Conservation (phyloP, 1,139 yeast species). For the Yamadazyma oceani region DNA sequence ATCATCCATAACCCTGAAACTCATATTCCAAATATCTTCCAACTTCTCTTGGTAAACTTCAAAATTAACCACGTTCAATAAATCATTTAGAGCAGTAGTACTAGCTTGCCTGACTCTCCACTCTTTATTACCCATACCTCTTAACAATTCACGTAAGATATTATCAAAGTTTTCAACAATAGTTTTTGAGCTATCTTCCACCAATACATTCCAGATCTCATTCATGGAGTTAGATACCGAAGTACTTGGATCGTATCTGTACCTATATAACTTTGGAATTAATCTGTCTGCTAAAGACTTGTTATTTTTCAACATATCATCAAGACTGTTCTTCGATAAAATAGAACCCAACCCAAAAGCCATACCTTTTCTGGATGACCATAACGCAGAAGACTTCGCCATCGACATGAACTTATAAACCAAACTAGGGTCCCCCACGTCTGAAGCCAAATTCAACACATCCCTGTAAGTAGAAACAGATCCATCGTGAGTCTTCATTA, state of each 20-base stretch:
- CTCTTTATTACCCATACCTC: constrained; percentile 76
- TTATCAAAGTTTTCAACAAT: constrained; percentile 53
- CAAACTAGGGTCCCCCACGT: constrained; percentile 92
- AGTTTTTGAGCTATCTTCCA: constrained; percentile 58
- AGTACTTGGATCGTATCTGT: constrained; percentile 79
- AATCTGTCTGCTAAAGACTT: constrained; percentile 55
- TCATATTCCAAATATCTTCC: constrained; percentile 81
- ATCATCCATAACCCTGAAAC: constrained; percentile 89
- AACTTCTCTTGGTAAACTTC: constrained; percentile 53
- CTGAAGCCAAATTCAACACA: constrained; percentile 82
- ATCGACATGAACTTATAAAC: constrained; percentile 93
- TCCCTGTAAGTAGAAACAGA: constrained; percentile 88
- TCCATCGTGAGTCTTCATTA: constrained; percentile 76
- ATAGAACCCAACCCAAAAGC: constrained; percentile 92
- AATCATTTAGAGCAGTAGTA: constrained; percentile 68
- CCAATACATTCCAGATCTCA: constrained; percentile 80
- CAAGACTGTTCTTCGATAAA: constrained; percentile 74
- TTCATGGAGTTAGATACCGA: constrained; percentile 81
- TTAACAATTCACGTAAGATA: constrained; percentile 65
- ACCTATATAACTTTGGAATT: constrained; percentile 81
- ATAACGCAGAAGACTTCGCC: constrained; percentile 82
- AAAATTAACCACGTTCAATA: constrained; percentile 61
- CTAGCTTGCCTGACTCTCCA: constrained; percentile 96
- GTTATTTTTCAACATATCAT: constrained; percentile 58
- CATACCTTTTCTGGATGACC: constrained; percentile 93